phyloP scores from a whole-genome alignment of 805 yeast species.

The Pichia cephalocereana region DNA sequence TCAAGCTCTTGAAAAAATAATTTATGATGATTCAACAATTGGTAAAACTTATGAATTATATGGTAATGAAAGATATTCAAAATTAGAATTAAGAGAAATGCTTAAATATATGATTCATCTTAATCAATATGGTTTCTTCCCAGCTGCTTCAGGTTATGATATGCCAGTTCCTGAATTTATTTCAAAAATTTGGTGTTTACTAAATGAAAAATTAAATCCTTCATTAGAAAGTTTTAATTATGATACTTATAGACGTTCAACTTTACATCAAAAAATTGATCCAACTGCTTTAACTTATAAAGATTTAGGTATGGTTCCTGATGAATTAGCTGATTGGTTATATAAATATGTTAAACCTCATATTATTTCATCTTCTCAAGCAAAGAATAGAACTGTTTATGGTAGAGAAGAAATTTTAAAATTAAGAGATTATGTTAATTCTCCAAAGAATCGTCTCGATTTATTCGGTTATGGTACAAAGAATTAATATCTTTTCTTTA shows the following conservation, averaged over 20 bases:
- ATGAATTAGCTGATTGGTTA: slow-evolving; percentile 39
- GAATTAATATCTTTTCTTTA: neutral
- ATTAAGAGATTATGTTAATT: slow-evolving; percentile 28
- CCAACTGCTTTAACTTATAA: slow-evolving; percentile 51
- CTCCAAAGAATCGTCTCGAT: slow-evolving; percentile 26
- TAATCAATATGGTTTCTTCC: slow-evolving; percentile 27
- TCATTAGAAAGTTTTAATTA: slow-evolving; percentile 35
- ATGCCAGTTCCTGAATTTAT: slow-evolving; percentile 33
- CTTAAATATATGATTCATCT: slow-evolving; percentile 40
- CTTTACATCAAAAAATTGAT: slow-evolving; percentile 56
- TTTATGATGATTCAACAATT: slow-evolving; percentile 69
- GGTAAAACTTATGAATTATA: slow-evolving; percentile 69
- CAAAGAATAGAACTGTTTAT: slow-evolving; percentile 29
- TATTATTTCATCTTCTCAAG: slow-evolving; percentile 28
- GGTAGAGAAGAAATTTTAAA: slow-evolving; percentile 28
- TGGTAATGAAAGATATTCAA: slow-evolving; percentile 60
- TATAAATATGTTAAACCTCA: slow-evolving; percentile 34
- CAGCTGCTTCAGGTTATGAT: slow-evolving; percentile 29
- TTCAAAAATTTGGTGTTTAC: slow-evolving; percentile 21
- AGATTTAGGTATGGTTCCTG: slow-evolving; percentile 63
- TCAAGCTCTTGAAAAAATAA: slow-evolving; percentile 66
- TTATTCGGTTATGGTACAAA: slow-evolving; percentile 20
- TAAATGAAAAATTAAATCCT: slow-evolving; percentile 40
- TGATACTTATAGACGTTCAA: slow-evolving; percentile 68
- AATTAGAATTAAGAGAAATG: slow-evolving; percentile 59